A percentile compares a stretch with the other conserved stretches of the same genome.
These are phyloP conservation scores for Suillus decipiens DNA, from an alignment of 768 basidiomycete species.

Conservation along the genomic window DNA sequence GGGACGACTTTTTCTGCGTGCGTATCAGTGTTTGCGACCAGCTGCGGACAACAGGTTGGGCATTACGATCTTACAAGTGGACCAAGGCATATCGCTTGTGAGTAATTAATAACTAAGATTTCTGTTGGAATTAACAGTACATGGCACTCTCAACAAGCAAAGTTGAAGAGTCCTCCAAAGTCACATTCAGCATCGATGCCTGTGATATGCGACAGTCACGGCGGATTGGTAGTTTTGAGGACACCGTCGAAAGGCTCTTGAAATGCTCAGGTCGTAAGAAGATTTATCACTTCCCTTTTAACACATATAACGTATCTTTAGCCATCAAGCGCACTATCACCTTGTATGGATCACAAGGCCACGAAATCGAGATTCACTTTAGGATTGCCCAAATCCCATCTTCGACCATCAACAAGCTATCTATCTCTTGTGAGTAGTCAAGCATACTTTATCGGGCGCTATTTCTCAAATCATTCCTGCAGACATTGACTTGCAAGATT, in stretches of 20 bases:
- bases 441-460: not conserved
- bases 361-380: not conserved
- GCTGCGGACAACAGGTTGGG: not conserved
- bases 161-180: not conserved
- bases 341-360: not conserved
- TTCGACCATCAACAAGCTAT: conserved; percentile 1
- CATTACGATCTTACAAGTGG: conserved; percentile 3
- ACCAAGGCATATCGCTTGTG: not conserved
- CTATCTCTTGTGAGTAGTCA: not conserved
- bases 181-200: not conserved
- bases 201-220: not conserved
- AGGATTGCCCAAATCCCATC: not conserved
- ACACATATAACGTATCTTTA: not conserved
- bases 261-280: not conserved
- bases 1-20: conserved; percentile 4
- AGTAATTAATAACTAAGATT: not conserved
- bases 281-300: not conserved
- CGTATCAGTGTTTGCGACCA: not conserved
- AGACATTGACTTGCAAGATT: conserved; percentile 2
- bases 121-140: not conserved
- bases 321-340: not conserved
- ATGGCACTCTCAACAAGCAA: not conserved
- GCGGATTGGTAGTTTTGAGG: not conserved
- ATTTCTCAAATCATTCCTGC: not conserved
- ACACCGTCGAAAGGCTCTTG: not conserved